Conservation (phyloP, 306 rosid species). For the Vigna trinervia region DNA sequence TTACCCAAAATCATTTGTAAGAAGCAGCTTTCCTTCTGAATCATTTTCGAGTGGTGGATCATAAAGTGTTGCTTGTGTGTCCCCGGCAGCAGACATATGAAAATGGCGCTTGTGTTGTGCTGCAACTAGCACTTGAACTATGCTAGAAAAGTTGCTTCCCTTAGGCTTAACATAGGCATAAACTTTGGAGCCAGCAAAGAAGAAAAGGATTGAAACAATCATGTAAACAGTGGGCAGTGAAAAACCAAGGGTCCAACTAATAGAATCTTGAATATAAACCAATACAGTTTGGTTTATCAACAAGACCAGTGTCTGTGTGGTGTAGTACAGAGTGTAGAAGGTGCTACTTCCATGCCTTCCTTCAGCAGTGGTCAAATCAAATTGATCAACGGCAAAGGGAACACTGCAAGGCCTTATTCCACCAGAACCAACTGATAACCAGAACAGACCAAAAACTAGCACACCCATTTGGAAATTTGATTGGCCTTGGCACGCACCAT, state of each 20-base stretch:
- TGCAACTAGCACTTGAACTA: slow-evolving; percentile 59
- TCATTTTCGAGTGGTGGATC: slow-evolving; percentile 51
- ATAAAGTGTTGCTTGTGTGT: slow-evolving; percentile 25
- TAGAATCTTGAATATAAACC: slow-evolving; percentile 62
- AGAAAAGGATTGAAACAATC: slow-evolving; percentile 50
- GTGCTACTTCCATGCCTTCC: slow-evolving; percentile 60
- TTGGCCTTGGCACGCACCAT: slow-evolving; percentile 46
- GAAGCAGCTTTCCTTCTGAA: slow-evolving; percentile 50
- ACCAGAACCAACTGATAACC: slow-evolving; percentile 49
- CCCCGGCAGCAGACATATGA: slow-evolving; percentile 33
- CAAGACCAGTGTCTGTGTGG: slow-evolving; percentile 47
- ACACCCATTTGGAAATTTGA: slow-evolving; percentile 47
- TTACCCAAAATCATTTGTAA: slow-evolving; percentile 60
- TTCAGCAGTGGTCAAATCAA: slow-evolving; percentile 55
- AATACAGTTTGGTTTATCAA: slow-evolving; percentile 52
- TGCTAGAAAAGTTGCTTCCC: slow-evolving; percentile 54
- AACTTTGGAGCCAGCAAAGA: slow-evolving; percentile 56
- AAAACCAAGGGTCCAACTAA: slow-evolving; percentile 77
- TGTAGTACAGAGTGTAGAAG: slow-evolving; percentile 61
- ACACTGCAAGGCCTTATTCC: slow-evolving; percentile 51
- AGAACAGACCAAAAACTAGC: slow-evolving; percentile 46
- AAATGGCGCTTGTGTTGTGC: slow-evolving; percentile 59
- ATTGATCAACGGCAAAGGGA: slow-evolving; percentile 58
- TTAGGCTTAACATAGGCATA: slow-evolving; percentile 53
- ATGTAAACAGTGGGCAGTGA: slow-evolving; percentile 57